Base-by-base conservation (phyloP, 2,329 filamentous ascomycete species). In the Trichoderma arundinaceum region DNA sequence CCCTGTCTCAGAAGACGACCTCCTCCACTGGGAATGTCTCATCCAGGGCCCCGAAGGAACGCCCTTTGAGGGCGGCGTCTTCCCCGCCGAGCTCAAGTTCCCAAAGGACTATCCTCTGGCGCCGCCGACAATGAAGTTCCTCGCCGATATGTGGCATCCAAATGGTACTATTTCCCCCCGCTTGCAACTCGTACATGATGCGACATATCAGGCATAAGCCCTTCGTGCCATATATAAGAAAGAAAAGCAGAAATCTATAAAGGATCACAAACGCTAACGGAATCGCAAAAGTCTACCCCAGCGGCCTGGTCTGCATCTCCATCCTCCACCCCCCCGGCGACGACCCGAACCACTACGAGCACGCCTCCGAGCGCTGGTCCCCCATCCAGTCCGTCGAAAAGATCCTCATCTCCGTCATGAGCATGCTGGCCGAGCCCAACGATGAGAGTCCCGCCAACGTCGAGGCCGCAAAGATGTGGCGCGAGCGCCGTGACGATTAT, bases 371-470 rank as follows among this genome's bases (percentile, higher is more conserved):
- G 82, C 89, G 94, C 69, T 98, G 94, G 94, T 94, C 91, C 33
- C 94, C 94, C 12, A 97, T 98, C 69, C 95, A 98, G 81, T 95
- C 91, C 67, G 94, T 97, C 71, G 95, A 98, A 81, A 98, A 97
- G 83, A 98, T 98, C 71, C 83, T 98, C 71, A 93, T 98, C 66
- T 93, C 89, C 54, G 94, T 98, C 67, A 98, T 98, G 90, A 97
- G 92, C 79, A 98, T 98, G 94, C 86, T 98, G 52, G 94, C 94
- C 1, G 94, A 97, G 80, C 94, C 94, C 67, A 98, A 98, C 78
- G 94, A 98, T 75, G 94, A 98, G 84, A 95, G 91, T 70, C 94
- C 94, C 0, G 94, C 94, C 66, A 98, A 98, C 75, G 91, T 98
- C 48, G 94, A 98, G 81, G 94, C 94, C 0, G 94, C 94, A 66